Base-by-base conservation (phyloP, 2,329 filamentous ascomycete species). In the Xylariaceae sp. region DNA sequence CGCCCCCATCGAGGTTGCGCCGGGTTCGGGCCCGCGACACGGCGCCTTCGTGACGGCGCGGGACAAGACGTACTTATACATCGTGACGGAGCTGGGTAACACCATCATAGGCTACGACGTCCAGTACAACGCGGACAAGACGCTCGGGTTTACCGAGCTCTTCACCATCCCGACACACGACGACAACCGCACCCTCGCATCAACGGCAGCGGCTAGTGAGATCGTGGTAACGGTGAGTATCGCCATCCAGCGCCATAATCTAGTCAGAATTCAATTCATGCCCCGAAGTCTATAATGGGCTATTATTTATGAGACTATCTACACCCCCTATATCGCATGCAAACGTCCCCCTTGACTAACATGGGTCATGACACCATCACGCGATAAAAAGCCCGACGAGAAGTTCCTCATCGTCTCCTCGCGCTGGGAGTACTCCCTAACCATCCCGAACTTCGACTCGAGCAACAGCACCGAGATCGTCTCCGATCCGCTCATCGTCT, bases 341-440 rank as follows among this genome's bases (percentile, higher is more conserved):
- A 41, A 40, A 45, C 2, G 15, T 45, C 26, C 26, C 26, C 22
- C 26, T 26, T 42, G 16, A 42, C 53, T 58, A 53, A 58, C 26
- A 26, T 26, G 26, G 26, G 26, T 26, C 8, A 26, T 42, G 7
- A 9, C 32, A 2, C 26, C 18, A 40, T 37, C 21, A n/a, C 26
- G 16, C n/a, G n/a, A n/a, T 29, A 36, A 40, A 19, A 18, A 83
- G 81, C 79, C 81, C 46, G 80, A 84, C 63, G 73, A 77, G 55
- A 79, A 77, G 34, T 88, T 83, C 72, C 67, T 91, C 48, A 75
- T 87, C 60, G 77, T 87, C 40, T 86, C 85, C 2, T 87, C 87
- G 58, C 84, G 88, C 57, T 79, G 80, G 65, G 85, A 86, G 65
- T 74, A 72, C 42, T 71, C 76, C 19, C 79, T 85, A 65, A 63